Evolutionary conservation across 768 basidiomycete genomes (phyloP).

Genomic region (Leccinum truebloodii): DNA sequence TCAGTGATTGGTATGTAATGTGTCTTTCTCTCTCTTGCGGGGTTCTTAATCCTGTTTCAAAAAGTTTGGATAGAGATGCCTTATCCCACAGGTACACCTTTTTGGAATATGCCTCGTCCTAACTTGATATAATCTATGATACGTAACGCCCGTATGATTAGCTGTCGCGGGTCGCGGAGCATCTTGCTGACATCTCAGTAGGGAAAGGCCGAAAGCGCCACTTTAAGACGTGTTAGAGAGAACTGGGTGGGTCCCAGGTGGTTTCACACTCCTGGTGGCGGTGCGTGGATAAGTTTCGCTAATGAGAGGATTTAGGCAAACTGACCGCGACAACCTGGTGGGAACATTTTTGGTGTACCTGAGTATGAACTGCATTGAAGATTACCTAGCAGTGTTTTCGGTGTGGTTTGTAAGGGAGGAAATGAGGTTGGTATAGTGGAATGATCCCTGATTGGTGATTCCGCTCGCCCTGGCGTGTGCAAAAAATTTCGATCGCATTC

Average conservation of each 20-base stretch:
- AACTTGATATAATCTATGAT: slow-evolving; percentile 57
- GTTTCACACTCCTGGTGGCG: slow-evolving; percentile 55
- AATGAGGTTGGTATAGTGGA: slow-evolving; percentile 47
- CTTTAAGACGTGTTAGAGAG: slow-evolving; percentile 61
- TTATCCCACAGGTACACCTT: slow-evolving; percentile 70
- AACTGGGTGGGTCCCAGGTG: slow-evolving; percentile 72
- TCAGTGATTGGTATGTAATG: slow-evolving; percentile 58
- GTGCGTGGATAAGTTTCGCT: slow-evolving; percentile 41
- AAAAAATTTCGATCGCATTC: slow-evolving; percentile 50
- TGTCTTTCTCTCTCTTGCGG: neutral
- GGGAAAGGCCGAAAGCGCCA: slow-evolving; percentile 67
- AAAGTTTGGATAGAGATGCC: slow-evolving; percentile 71
- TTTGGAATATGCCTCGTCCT: slow-evolving; percentile 62
- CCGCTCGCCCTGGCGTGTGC: slow-evolving; percentile 46
- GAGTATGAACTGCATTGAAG: slow-evolving; percentile 69
- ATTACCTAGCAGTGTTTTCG: slow-evolving; percentile 46
- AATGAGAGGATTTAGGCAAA: neutral
- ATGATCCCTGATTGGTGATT: slow-evolving; percentile 49
- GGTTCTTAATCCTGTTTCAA: slow-evolving; percentile 1
- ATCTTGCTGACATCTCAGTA: slow-evolving; percentile 28
- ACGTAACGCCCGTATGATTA: slow-evolving; percentile 62
- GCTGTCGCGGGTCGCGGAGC: neutral
- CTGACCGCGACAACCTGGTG: slow-evolving; percentile 36
- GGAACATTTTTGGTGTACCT: slow-evolving; percentile 69
- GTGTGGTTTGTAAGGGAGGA: neutral